Conservation (phyloP, 2,329 filamentous ascomycete genomes). For the Alternaria gaisen region DNA sequence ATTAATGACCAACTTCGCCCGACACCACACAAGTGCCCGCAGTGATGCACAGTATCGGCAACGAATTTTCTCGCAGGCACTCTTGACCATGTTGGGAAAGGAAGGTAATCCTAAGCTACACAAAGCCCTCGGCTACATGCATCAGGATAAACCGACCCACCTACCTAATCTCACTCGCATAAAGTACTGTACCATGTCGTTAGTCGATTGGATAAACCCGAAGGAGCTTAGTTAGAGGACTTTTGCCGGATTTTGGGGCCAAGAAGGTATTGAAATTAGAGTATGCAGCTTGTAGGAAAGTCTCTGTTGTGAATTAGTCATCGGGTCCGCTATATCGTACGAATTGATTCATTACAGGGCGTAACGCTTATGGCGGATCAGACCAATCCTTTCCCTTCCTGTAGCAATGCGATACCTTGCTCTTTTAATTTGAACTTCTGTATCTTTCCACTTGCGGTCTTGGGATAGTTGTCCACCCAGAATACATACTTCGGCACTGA, state of each 20-base stretch:
- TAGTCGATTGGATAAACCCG: not conserved
- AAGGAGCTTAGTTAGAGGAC: not conserved
- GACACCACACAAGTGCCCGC: not conserved
- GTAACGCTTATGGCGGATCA: not conserved
- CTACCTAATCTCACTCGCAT: not conserved
- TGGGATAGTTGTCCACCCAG: conserved; percentile 84
- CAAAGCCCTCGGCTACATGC: not conserved
- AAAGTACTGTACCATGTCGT: not conserved
- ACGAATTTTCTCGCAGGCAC: not conserved
- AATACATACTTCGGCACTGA: conserved; percentile 85
- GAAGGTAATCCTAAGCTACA: not conserved
- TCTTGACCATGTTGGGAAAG: not conserved
- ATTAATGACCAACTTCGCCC: not conserved
- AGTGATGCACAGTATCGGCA: not conserved
- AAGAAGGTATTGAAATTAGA: not conserved
- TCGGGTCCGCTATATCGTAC: not conserved
- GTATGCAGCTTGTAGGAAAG: not conserved
- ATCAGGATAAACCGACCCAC: not conserved
- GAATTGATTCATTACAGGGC: not conserved
- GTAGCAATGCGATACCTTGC: conserved; percentile 56
- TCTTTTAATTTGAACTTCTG: conserved; percentile 90
- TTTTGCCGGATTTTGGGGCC: not conserved
- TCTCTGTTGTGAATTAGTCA: not conserved
- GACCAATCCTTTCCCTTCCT: conserved; percentile 34
- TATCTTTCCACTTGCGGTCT: conserved; percentile 96